phyloP scores from a whole-genome alignment of 2,329 filamentous ascomycete genomes.

The Botrytis porri region DNA sequence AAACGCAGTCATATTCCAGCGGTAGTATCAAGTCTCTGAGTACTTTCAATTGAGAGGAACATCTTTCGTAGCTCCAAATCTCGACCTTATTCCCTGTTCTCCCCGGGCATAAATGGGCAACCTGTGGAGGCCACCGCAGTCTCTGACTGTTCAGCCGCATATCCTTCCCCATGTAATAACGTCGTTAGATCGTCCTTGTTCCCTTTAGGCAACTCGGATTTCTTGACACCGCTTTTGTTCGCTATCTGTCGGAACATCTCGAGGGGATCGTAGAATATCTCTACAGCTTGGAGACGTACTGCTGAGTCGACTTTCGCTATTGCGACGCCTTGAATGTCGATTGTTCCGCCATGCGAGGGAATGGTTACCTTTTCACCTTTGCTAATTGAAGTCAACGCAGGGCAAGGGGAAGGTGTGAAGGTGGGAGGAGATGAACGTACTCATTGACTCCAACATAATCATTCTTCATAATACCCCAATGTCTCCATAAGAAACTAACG shows the following conservation, averaged over 20 bases:
- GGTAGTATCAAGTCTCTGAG: neutral
- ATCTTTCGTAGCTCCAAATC: neutral
- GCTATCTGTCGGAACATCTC: constrained; percentile 66
- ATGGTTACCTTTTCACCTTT: constrained; percentile 60
- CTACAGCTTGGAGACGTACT: constrained; percentile 55
- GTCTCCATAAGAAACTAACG: constrained; percentile 63
- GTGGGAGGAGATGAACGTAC: neutral
- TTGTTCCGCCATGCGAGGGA: constrained; percentile 57
- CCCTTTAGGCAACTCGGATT: neutral
- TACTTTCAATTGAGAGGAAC: neutral
- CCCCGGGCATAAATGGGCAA: constrained; percentile 14
- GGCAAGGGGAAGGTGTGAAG: neutral
- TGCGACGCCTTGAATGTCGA: constrained; percentile 63
- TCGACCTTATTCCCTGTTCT: constrained; percentile 8
- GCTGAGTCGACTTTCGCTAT: constrained; percentile 60
- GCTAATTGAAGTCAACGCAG: constrained; percentile 41
- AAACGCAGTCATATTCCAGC: neutral
- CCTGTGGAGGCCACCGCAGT: neutral
- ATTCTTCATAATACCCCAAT: constrained; percentile 65
- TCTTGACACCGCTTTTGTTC: constrained; percentile 40
- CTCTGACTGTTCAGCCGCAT: neutral
- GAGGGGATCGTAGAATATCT: constrained; percentile 65
- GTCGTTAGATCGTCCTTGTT: constrained; percentile 23
- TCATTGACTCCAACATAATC: constrained; percentile 59
- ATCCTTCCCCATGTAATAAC: constrained; percentile 25